phyloP scores from a whole-genome alignment of 805 yeast species.

The Yueomyces sp. region DNA sequence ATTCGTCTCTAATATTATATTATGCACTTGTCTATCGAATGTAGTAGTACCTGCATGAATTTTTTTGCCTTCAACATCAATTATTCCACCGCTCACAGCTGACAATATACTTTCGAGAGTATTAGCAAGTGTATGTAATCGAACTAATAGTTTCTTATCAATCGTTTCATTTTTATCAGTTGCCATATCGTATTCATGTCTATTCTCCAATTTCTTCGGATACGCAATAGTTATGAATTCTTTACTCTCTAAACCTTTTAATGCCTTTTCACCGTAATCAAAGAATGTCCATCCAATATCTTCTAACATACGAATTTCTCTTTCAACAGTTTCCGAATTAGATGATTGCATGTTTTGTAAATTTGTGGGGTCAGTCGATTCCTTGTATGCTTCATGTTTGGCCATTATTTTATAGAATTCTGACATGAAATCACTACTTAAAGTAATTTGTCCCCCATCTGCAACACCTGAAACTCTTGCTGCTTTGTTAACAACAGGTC shows the following conservation, averaged over 20 bases:
- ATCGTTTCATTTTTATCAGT: constrained; percentile 21
- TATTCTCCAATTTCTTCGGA: constrained; percentile 48
- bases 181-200: constrained; percentile 34
- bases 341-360: constrained; percentile 17
- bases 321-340: constrained; percentile 31
- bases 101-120: constrained; percentile 49
- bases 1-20: constrained; percentile 10
- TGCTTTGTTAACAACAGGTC: constrained; percentile 96
- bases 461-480: constrained; percentile 90
- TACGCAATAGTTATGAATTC: constrained; percentile 71
- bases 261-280: constrained; percentile 71
- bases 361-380: background rate
- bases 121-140: constrained; percentile 39
- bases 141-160: constrained; percentile 30
- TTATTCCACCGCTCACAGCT: constrained; percentile 30
- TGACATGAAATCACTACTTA: constrained; percentile 67
- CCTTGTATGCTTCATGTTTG: constrained; percentile 14
- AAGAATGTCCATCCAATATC: constrained; percentile 56
- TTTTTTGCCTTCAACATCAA: constrained; percentile 4
- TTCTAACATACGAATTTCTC: constrained; percentile 49
- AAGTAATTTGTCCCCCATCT: constrained; percentile 91
- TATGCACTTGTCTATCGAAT: constrained; percentile 10
- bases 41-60: constrained; percentile 1
- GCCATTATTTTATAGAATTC: constrained; percentile 50
- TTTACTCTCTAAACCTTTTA: constrained; percentile 93